A percentile compares a stretch with the other conserved stretches of the same genome.
phyloP scores from a whole-genome alignment of 169 alveolate species.

The Theileria parva region DNA sequence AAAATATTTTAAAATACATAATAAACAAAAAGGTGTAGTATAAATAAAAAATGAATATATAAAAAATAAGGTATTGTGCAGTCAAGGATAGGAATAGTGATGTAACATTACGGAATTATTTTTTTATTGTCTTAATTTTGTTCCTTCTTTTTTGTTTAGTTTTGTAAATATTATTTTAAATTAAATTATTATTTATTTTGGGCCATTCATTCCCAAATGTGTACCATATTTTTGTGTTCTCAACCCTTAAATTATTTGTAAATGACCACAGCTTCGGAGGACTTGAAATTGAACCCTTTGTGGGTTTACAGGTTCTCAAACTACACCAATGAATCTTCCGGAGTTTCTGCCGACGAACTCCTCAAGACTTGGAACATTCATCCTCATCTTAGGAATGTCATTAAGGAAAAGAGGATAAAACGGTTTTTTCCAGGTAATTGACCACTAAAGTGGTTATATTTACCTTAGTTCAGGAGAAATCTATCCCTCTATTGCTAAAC shows the following conservation, averaged over 20 bases:
- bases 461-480: conserved; percentile 45
- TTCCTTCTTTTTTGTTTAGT: too few relatives aligned
- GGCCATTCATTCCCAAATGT: neutral
- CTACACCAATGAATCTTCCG: conserved; percentile 5
- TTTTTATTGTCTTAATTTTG: too few relatives aligned
- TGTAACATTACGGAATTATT: too few relatives aligned
- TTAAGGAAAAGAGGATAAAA: conserved; percentile 25
- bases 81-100: too few relatives aligned
- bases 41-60: too few relatives aligned
- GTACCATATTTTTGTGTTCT: neutral
- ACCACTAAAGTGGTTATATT: neutral
- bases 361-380: conserved; percentile 55
- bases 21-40: too few relatives aligned
- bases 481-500: conserved; percentile 40
- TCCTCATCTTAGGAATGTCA: conserved; percentile 23
- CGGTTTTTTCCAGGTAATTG: conserved; percentile 40
- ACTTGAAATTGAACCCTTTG: conserved; percentile 28
- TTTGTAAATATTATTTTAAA: too few relatives aligned
- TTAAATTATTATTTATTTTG: neutral
- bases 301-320: conserved; percentile 48
- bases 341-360: conserved; percentile 25
- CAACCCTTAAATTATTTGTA: neutral
- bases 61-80: too few relatives aligned
- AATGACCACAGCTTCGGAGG: neutral
- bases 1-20: too few relatives aligned